These are phyloP conservation scores for Fonsecaea multimorphosa DNA, from an alignment of 2,329 filamentous ascomycete species.

Conservation along the genomic window DNA sequence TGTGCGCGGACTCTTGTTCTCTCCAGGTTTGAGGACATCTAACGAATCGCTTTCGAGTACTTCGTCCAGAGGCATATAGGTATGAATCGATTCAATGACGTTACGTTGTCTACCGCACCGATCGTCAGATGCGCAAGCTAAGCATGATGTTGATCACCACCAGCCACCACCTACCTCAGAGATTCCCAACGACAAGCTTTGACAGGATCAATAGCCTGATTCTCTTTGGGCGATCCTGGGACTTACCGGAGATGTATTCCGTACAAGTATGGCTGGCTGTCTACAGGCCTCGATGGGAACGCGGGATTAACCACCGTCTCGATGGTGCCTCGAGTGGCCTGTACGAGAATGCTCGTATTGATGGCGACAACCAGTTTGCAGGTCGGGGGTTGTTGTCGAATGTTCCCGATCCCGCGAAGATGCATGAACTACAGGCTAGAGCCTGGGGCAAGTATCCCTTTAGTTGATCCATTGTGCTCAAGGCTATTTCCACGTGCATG, in stretches of 20 bases:
- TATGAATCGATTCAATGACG: not conserved
- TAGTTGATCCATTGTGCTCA: not conserved
- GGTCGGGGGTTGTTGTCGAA: not conserved
- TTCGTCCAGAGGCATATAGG: not conserved
- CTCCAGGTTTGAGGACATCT: not conserved
- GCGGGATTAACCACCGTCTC: not conserved
- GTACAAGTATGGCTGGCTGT: not conserved
- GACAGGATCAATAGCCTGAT: not conserved
- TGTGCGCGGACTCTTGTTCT: not conserved
- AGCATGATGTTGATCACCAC: not conserved
- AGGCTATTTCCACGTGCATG: slow-evolving; percentile 3
- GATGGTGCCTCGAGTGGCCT: not conserved
- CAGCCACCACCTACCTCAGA: not conserved
- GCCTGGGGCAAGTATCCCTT: not conserved
- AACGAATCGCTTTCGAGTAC: not conserved
- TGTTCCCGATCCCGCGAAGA: not conserved
- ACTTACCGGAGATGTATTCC: not conserved
- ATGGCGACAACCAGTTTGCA: not conserved
- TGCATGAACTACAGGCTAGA: not conserved
- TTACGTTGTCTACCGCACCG: not conserved
- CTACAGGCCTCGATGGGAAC: not conserved
- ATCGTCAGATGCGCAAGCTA: not conserved
- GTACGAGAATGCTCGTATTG: not conserved
- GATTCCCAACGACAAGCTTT: not conserved
- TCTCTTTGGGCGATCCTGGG: not conserved